Base-by-base conservation (phyloP, 129 eudicot genomes). In the Saposhnikovia divaricata region DNA sequence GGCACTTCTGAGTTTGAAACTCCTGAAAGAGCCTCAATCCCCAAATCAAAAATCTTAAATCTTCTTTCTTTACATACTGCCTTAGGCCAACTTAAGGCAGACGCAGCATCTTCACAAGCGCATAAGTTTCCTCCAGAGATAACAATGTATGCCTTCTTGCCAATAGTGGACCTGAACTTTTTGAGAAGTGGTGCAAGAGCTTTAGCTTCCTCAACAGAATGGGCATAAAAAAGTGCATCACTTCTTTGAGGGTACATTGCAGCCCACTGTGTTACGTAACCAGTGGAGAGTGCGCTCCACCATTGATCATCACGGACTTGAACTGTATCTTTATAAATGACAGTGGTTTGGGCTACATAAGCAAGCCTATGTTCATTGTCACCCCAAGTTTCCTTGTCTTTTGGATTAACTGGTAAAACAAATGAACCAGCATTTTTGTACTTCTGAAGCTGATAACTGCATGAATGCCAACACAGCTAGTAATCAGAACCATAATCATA, bases 321-420 rank as follows among this genome's bases (percentile, higher is more conserved):
- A 78, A 95, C 98, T 7, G 90, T 82, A 76, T 90, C 97, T 87
- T 95, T 92, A 89, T 90, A 95, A 40, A 95, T 92, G 5, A 95
- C 98, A 0, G 98, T 95, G 66, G 98, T 95, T 73, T 95, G 97
- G 10, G 98, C 88, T 15, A 95, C 97, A 45, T 95, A 95, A 14
- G 98, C 97, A 15, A 95, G 93, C 76, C 98, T 81, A 66, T 95
- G 98, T 45, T 95, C 98, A 80, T 97, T 92, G 63, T 95, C 98
- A 7, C 98, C 98, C 98, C 98, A 95, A 31, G 98, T 95, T 76
- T 95, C 98, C 63, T 92, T 92, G 80, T 95, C 98, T 14, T 92
- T 89, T 38, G 97, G 92, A 79, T 95, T 89, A 31, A 92, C 96
- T 4, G 98, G 98, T 6, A 95, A 80, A 63, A 95, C 98, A 83